Conservation (phyloP, 495 filamentous ascomycete species). For the Platismatia glauca region DNA sequence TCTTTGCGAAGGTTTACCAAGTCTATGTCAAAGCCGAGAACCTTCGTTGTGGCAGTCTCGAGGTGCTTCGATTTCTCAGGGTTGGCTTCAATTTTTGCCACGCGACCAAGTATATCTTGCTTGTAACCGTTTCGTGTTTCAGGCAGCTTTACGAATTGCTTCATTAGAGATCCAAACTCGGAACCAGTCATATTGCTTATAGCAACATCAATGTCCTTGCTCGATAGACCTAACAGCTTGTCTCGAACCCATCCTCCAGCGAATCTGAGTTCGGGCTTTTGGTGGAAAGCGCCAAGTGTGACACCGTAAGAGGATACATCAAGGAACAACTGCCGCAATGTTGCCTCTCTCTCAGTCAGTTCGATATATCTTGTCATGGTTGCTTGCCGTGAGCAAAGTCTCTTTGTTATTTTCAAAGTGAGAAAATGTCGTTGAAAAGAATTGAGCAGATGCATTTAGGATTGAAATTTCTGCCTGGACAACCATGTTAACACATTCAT, state of each 20-base stretch:
- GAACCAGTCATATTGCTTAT: conserved; percentile 94
- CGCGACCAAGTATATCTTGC: conserved; percentile 36
- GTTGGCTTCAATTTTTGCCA: conserved; percentile 77
- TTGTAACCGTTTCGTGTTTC: conserved; percentile 43
- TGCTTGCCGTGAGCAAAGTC: background rate
- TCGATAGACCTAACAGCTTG: conserved; percentile 73
- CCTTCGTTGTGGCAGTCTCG: conserved; percentile 77
- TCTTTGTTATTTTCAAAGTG: background rate
- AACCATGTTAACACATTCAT: background rate
- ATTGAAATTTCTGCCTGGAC: background rate
- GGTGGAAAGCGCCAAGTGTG: conserved; percentile 31
- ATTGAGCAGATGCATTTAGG: background rate
- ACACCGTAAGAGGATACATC: conserved; percentile 65
- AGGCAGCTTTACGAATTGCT: conserved; percentile 46
- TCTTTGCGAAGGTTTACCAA: conserved; percentile 92
- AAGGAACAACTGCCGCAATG: conserved; percentile 60
- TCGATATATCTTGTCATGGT: conserved; percentile 34
- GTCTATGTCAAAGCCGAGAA: conserved; percentile 85
- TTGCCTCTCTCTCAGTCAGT: conserved; percentile 58
- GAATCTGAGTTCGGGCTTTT: conserved; percentile 56
- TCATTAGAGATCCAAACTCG: conserved; percentile 60
- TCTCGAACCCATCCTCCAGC: conserved; percentile 99
- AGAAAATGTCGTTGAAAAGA: background rate
- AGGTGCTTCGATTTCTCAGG: conserved; percentile 97
- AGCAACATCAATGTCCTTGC: conserved; percentile 89